A percentile compares a stretch with the other conserved stretches of the same genome.
Evolutionary conservation across 2,329 filamentous ascomycete genomes (phyloP).

Genomic region (Trichoderma guizhouense): DNA sequence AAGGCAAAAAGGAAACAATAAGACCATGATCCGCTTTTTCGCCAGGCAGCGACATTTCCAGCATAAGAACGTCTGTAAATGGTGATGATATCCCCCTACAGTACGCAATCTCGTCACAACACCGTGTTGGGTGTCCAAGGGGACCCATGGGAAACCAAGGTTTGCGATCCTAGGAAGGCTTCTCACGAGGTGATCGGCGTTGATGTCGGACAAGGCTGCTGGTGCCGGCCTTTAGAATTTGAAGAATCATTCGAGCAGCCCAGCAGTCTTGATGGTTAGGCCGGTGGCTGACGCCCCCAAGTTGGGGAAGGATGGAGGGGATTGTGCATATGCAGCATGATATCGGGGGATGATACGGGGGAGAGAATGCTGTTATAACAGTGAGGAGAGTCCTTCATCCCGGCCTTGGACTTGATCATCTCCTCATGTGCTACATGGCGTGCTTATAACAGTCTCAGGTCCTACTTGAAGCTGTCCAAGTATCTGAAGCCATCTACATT

Average conservation of each 20-base stretch:
- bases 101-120: not conserved
- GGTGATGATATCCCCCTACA: not conserved
- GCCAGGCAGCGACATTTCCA: constrained; percentile 9
- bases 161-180: not conserved
- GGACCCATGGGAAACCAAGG: not conserved
- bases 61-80: not conserved
- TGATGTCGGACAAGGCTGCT: constrained; percentile 2
- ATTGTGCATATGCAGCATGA: not conserved
- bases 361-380: not conserved
- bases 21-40: constrained; percentile 6
- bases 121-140: not conserved
- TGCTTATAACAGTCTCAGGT: not conserved
- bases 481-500: not conserved
- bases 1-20: not conserved
- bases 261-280: not conserved
- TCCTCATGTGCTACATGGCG: not conserved
- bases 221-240: not conserved
- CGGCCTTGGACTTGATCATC: not conserved
- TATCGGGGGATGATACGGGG: not conserved
- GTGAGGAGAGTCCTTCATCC: not conserved
- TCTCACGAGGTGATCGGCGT: constrained; percentile 8
- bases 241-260: not conserved
- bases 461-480: not conserved
- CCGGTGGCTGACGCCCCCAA: not conserved
- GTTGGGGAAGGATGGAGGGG: not conserved